phyloP scores from a whole-genome alignment of 1,284 basidiomycete genomes.

The Malassezia sp. region DNA sequence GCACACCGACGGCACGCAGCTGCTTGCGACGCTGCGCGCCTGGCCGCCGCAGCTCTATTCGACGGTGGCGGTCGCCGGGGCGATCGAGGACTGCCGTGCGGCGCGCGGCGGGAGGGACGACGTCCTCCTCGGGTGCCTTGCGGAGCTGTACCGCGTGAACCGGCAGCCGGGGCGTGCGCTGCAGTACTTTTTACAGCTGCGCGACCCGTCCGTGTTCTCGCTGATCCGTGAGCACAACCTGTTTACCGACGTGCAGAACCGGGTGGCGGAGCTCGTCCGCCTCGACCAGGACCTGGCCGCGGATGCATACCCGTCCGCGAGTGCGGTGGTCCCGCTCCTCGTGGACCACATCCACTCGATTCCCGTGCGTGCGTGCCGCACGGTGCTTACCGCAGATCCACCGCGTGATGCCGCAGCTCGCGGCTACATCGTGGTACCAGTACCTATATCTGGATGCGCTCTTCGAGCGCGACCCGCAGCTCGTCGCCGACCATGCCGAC shows the following conservation, averaged over 20 bases:
- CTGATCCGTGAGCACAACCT: conserved; percentile 87
- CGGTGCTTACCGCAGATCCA: no score
- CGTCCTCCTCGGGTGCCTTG: conserved; percentile 80
- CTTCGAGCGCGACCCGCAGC: conserved; percentile 71
- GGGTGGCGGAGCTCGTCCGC: conserved; percentile 77
- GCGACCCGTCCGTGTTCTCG: conserved; percentile 80
- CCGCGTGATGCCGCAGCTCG: conserved; percentile 76
- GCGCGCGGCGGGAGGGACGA: conserved; percentile 49
- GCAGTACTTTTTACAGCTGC: conserved; percentile 72
- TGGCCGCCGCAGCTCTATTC: conserved; percentile 92
- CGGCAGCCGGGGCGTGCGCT: conserved; percentile 87
- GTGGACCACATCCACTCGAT: conserved; percentile 94
- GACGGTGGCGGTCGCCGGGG: conserved; percentile 69
- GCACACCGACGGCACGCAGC: conserved; percentile 61
- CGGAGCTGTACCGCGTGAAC: conserved; percentile 78
- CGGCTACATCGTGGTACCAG: conserved; percentile 64
- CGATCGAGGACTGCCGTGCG: conserved; percentile 67
- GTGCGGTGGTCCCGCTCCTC: conserved; percentile 68
- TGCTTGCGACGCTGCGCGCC: conserved; percentile 65
- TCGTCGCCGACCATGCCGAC: conserved; percentile 71
- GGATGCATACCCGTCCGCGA: conserved; percentile 42
- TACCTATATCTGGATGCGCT: conserved; percentile 88
- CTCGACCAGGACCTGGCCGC: conserved; percentile 75
- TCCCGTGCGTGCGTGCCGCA: conserved; percentile 56
- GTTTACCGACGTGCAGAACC: conserved; percentile 87